These are phyloP conservation scores for Sonneratia alba DNA, from an alignment of 345 rosid species.

Conservation along the genomic window DNA sequence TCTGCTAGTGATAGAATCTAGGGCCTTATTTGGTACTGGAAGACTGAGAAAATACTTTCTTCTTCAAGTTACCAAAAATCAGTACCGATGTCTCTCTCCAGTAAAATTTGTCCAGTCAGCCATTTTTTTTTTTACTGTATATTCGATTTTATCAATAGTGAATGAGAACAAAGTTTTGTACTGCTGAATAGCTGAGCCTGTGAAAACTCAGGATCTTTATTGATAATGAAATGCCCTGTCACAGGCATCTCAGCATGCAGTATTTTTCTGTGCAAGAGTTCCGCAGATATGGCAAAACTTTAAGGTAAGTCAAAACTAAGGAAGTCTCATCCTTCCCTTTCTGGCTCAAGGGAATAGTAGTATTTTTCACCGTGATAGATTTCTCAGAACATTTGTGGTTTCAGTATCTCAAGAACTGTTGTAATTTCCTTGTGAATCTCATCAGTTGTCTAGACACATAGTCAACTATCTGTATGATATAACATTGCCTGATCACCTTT, in stretches of 20 bases:
- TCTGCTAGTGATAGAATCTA: not conserved
- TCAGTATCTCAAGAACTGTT: not conserved
- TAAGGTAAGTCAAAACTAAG: constrained; percentile 35
- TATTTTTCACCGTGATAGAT: not conserved
- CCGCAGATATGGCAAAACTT: constrained; percentile 94
- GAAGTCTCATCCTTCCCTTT: not conserved
- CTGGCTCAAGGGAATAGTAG: not conserved
- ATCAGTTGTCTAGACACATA: not conserved
- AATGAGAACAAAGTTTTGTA: not conserved
- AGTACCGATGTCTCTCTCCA: not conserved
- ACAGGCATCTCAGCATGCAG: constrained; percentile 95
- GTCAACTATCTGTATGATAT: not conserved
- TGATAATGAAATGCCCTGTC: constrained; percentile 12
- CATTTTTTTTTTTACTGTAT: not conserved
- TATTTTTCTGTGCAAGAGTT: constrained; percentile 81
- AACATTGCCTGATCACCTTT: not conserved
- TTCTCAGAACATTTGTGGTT: not conserved
- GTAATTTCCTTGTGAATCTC: not conserved
- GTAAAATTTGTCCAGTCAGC: not conserved
- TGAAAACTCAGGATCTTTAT: not conserved
- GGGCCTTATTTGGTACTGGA: not conserved
- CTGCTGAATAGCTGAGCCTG: not conserved
- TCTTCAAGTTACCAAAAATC: not conserved
- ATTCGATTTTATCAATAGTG: not conserved
- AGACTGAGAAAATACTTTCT: not conserved